Base-by-base conservation (phyloP, 2,329 filamentous ascomycete genomes). In the Talaromyces atroroseus region DNA sequence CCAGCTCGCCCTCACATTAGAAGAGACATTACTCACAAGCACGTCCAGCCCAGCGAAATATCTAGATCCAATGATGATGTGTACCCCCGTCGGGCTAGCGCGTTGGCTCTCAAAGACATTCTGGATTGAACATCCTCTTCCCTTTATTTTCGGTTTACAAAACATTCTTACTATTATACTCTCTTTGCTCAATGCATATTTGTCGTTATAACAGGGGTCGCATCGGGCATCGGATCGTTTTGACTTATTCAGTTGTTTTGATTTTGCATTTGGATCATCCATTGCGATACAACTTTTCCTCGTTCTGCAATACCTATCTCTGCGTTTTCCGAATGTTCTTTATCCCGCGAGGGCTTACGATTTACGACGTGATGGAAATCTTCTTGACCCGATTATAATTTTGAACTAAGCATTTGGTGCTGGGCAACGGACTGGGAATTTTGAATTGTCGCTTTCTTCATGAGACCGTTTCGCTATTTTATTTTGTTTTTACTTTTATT, bases 11-110 rank as follows among this genome's bases (percentile, higher is more conserved):
- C 49, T 20, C 44, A 48, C 58, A 45, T 10, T 23, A 40, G 20
- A 38, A 57, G 57, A 29, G 59, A 58, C 4, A 44, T 64, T 18
- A 54, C 62, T 44, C 62, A 61, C 10, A 54, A 58, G 8, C 46
- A 63, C 29, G 32, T 58, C 21, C 56, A 51, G 32, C 56, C 40
- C 10, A 40, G 38, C 51, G 52, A 54, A 8, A n/a, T 58, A 18
- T 38, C 50, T 21, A 58, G 50, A 8, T 2, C 38, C 6, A 48
- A 44, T 18, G 48, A 18, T 32, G 52, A 54, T 40, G 50, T 45
- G 47, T 54, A 42, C n/a, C 56, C 34, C 29, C 56, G 56, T 26
- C 46, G 51, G 20, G 47, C 47, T 26, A 58, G 56, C 46, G 46
- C 49, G 24, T 21, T 58, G 26, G 45, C 45, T 46, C 52, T 58